Evolutionary conservation across 331 rosid genomes (phyloP), one percentile per base, ranked within the genome.

Genomic region (Pyrus hybrid): DNA sequence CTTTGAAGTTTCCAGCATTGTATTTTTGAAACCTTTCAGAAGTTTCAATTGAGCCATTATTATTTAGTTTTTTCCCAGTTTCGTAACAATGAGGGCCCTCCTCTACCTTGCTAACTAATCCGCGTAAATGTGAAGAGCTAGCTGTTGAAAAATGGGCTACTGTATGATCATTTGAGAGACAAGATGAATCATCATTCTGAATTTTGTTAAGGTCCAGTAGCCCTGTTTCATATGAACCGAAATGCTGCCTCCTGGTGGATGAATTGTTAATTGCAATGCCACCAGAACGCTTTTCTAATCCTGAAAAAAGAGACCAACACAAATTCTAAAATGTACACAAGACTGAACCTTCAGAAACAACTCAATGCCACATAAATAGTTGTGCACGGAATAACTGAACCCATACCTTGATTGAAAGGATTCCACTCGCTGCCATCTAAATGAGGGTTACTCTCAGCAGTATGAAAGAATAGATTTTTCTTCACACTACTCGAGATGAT

Each of bases 161-260:
- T 14, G 70, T 30, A 56, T 73, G 83, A 77, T 83, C 89, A 75
- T 79, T 80, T 16, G 89, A 85, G 82, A 79, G 29, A 80, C 83
- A 78, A 60, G 85, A 80, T 9, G 85, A 77, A 47, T 74, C 84
- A 74, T 74, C 86, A 33, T 61, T 70, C 25, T 67, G 83, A 77
- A 75, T 83, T 85, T 79, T 85, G 75, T 85, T 89, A 43, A 86
- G 91, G 84, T 86, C 91, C 60, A 89, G 32, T 16, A 72, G 57
- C 75, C 77, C 78, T 62, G 68, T 77, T 28, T 78, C 84, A 80
- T 5, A 63, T 21, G 75, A 54, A 61, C 37, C 49, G 23, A 74
- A 14, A 37, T 37, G 64, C 66, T 66, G 70, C 62, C 54, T 63
- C 75, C 41, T 37, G 76, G 77, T 51, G 61, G 83, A 67, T 17